These are phyloP conservation scores for Boletus sp. DNA, from an alignment of 768 basidiomycete genomes.

Conservation along the genomic window DNA sequence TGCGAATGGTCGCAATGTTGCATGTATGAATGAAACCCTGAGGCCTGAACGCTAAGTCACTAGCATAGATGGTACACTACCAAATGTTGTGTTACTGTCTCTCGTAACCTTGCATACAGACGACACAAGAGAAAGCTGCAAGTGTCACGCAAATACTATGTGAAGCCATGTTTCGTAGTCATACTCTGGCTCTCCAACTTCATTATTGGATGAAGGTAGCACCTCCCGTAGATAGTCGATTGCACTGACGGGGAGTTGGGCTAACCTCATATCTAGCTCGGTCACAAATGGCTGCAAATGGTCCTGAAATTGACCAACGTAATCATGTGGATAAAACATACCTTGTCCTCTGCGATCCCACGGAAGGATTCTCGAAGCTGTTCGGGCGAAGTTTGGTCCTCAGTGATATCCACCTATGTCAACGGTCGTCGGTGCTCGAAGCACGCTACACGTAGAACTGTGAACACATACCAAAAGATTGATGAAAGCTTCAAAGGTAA, in stretches of 20 bases:
- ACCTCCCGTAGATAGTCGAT: constrained; percentile 81
- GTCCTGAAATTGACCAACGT: neutral
- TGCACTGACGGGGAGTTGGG: constrained; percentile 70
- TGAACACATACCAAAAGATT: constrained; percentile 71
- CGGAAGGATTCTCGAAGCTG: constrained; percentile 94
- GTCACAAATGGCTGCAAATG: constrained; percentile 79
- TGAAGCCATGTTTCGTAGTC: constrained; percentile 84
- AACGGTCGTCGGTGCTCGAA: constrained; percentile 1
- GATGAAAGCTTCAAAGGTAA: constrained; percentile 93
- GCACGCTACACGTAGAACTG: neutral
- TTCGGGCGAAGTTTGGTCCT: constrained; percentile 91
- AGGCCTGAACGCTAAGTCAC: neutral
- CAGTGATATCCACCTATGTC: constrained; percentile 85
- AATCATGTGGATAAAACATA: constrained; percentile 28
- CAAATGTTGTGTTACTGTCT: neutral
- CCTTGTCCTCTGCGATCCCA: constrained; percentile 88
- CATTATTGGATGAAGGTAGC: constrained; percentile 63
- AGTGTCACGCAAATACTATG: constrained; percentile 62
- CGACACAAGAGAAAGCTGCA: neutral
- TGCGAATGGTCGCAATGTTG: neutral
- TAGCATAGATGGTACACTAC: neutral
- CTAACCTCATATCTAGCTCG: constrained; percentile 86
- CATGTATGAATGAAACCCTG: neutral
- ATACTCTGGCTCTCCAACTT: constrained; percentile 63
- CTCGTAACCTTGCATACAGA: neutral